Base-by-base conservation (phyloP, 345 rosid genomes). In the Raphanus raphanistrum region DNA sequence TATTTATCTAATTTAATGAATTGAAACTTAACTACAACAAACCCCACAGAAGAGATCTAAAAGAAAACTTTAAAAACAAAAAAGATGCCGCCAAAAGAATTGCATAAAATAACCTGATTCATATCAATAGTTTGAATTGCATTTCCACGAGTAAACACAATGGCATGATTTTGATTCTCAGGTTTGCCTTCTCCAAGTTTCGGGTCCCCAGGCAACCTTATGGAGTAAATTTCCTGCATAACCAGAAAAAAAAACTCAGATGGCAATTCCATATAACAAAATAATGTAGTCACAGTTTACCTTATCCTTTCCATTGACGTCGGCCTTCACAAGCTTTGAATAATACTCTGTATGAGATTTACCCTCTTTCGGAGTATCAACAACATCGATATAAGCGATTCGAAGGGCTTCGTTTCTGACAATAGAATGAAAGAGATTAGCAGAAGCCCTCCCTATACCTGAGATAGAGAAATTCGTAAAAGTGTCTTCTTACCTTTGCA, bases 151-250 rank as follows among this genome's bases (percentile, higher is more conserved):
- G 98, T 92, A 84, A 94, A 94, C 64, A 94, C 74, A 84, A 94
- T 82, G 15, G 98, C 98, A 73, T 94, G 98, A 74, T 94, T 94
- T 86, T 94, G 98, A 85, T 94, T 94, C 88, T 94, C 98, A 70
- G 98, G 98, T 84, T 92, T 94, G 69, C 98, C 98, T 83, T 94
- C 97, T 28, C 98, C 98, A 81, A 94, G 87, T 85, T 94, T 94
- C 10, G 98, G 98, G 82, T 94, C 84, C 84, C 98, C 98, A 58
- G 98, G 96, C 83, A 94, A 86, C 82, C 90, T 92, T 78, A 94
- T 84, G 63, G 97, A 90, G 84, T 90, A 94, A 75, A 94, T 86
- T 88, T 94, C 97, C 98, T 94, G 86, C 78, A 85, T 64, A 32
- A 60, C 66, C 69, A 38, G 41, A 35, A 35, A 69, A 36, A 72